Evolutionary conservation across 2,329 filamentous ascomycete species (phyloP), one percentile per base, ranked within the genome.

Genomic region (Sphaerulina vaccinii): DNA sequence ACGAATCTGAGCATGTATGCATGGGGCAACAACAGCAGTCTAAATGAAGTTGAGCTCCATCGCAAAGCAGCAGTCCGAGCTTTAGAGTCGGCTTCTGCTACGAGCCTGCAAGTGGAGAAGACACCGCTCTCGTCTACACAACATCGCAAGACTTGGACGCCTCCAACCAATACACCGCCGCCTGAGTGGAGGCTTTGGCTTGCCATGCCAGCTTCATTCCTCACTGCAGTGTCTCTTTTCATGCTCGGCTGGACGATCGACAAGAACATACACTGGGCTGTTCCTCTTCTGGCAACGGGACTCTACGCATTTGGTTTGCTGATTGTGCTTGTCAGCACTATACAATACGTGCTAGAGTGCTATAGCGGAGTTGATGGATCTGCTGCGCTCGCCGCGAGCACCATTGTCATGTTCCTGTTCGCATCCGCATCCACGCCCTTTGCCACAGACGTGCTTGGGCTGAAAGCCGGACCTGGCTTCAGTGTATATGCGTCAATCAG

Each of bases 361-460:
- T 84, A 82, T 55, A 71, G 76, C 5, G 72, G 75, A 0, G 69
- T 69, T 5, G 74, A 77, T 5, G 74, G 80, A 0, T 79, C 80
- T 0, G 81, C 77, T 55, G 79, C 79, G 0, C 67, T 78, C 32
- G 79, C 76, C 7, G 82, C 82, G 1, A 83, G 82, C 52, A 75
- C 75, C 2, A 68, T 84, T 15, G 68, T 79, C 2, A 68, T 81
- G 22, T 85, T 83, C 55, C 64, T 68, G 0, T 71, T 84, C 7
- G 79, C 78, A 0, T 79, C 75, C 1, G 77, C 72, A 0, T 85
- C 86, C 49, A 82, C 82, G 0, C 63, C 85, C 0, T 85, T 85
- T 55, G 78, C 80, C 0, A 66, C 84, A 1, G 79, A 51, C 10
- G 55, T 74, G 63, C 72, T 72, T 39, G 47, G 60, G 1, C 55